Conservation (phyloP, 2,329 filamentous ascomycete genomes). For the Pseudogymnoascus sp. region DNA sequence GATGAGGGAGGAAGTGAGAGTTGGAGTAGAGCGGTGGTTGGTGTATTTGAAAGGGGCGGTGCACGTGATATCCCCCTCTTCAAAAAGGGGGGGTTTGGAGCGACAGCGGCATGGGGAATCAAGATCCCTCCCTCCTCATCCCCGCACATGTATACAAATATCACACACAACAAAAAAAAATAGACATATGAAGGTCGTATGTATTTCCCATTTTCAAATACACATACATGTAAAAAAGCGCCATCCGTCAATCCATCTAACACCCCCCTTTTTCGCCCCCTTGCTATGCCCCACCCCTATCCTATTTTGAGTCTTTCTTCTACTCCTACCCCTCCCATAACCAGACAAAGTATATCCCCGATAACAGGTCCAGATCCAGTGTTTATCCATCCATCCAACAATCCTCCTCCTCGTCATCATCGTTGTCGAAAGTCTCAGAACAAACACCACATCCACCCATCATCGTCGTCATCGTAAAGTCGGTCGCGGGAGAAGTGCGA, state of each 20-base stretch:
- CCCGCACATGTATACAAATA: not conserved
- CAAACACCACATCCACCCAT: not conserved
- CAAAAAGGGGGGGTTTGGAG: not conserved
- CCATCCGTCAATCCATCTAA: not conserved
- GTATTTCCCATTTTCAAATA: not conserved
- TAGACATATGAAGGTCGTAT: not conserved
- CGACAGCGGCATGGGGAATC: not conserved
- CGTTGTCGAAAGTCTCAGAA: not conserved
- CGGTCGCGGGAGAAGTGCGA: not conserved
- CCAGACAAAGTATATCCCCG: not conserved
- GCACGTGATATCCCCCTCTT: not conserved
- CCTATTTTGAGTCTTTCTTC: not conserved
- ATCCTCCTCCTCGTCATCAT: not conserved
- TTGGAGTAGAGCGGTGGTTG: not conserved
- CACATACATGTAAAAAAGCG: conserved; percentile 1
- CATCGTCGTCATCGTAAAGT: not conserved
- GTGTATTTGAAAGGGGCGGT: not conserved
- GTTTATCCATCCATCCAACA: not conserved
- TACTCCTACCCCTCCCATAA: not conserved
- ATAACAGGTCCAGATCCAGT: not conserved
- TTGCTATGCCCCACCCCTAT: conserved; percentile 1
- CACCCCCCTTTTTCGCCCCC: not conserved
- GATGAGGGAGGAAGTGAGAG: not conserved
- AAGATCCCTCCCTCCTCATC: too few species aligned
- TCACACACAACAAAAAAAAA: not conserved